Conservation (phyloP, 1,284 basidiomycete species). For the Nidula niveotomentosa region DNA sequence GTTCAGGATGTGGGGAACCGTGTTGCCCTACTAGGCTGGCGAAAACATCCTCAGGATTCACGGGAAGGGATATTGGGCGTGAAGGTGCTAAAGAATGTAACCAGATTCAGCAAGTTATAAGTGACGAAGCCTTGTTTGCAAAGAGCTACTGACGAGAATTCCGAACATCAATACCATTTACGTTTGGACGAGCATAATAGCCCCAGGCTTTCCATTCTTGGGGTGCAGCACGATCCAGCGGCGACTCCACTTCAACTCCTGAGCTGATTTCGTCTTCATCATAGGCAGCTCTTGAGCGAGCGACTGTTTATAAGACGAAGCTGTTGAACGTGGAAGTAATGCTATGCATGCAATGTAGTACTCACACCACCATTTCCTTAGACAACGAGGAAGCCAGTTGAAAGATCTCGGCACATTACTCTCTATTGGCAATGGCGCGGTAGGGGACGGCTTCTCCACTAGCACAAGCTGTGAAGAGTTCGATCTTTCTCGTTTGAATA, state of each 20-base stretch:
- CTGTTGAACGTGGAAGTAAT: too few species aligned
- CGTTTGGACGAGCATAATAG: slow-evolving; percentile 38
- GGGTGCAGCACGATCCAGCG: slow-evolving; percentile 17
- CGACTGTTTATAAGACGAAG: neutral
- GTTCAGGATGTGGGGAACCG: slow-evolving; percentile 32
- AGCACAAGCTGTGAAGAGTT: neutral
- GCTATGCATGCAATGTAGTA: too few species aligned
- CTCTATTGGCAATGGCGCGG: too few species aligned
- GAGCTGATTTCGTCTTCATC: too few species aligned
- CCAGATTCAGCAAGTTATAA: too few species aligned
- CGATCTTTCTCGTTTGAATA: too few species aligned
- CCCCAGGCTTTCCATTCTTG: slow-evolving; percentile 46
- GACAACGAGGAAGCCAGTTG: too few species aligned
- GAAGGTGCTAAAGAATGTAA: too few species aligned
- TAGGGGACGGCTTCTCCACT: neutral
- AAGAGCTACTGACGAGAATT: slow-evolving; percentile 34
- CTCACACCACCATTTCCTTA: too few species aligned
- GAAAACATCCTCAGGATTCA: slow-evolving; percentile 24
- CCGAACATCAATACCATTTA: slow-evolving; percentile 29
- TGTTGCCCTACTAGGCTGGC: slow-evolving; percentile 22
- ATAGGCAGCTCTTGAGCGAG: neutral
- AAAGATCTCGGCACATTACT: too few species aligned
- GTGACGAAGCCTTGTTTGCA: neutral
- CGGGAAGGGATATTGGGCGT: too few species aligned
- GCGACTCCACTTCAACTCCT: neutral